These are phyloP conservation scores for Chlorencoelia australis DNA, from an alignment of 2,329 filamentous ascomycete species.

Conservation along the genomic window DNA sequence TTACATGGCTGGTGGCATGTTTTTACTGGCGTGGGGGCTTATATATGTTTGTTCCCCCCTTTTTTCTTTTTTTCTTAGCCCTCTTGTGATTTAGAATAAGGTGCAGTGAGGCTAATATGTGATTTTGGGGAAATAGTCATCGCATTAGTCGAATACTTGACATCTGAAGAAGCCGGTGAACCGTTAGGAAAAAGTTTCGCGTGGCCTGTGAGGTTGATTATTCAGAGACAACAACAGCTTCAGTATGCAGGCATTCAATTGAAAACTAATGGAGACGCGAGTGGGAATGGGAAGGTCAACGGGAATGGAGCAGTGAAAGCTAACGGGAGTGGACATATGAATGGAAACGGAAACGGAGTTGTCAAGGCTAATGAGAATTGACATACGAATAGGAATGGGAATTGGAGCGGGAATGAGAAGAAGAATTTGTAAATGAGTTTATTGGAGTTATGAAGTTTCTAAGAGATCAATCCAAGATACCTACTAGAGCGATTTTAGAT, in stretches of 20 bases:
- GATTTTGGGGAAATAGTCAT: slow-evolving; percentile 20
- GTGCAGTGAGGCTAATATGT: too few relatives aligned
- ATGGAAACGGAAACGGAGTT: slow-evolving; percentile 4
- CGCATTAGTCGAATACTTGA: slow-evolving; percentile 27
- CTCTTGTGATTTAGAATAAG: neutral
- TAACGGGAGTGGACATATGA: slow-evolving; percentile 3
- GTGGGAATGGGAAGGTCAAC: neutral
- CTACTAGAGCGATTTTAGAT: too few relatives aligned
- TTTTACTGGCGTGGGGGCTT: slow-evolving; percentile 44
- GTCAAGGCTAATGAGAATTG: slow-evolving; percentile 4
- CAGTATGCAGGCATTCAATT: neutral
- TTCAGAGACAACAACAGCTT: slow-evolving; percentile 9
- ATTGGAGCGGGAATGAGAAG: slow-evolving; percentile 4
- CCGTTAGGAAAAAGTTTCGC: slow-evolving; percentile 20
- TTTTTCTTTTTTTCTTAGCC: neutral
- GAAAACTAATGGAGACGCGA: neutral
- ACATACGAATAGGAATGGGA: slow-evolving; percentile 4
- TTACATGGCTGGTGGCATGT: slow-evolving; percentile 57
- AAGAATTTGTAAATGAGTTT: neutral
- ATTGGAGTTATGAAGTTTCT: too few relatives aligned
- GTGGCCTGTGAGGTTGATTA: slow-evolving; percentile 21
- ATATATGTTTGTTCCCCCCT: slow-evolving; percentile 21
- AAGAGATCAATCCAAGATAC: too few relatives aligned
- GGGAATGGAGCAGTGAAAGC: slow-evolving; percentile 1
- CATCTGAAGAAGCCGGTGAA: slow-evolving; percentile 24